phyloP scores from a whole-genome alignment of 1,284 basidiomycete genomes.

The Cryptococcus sp. region DNA sequence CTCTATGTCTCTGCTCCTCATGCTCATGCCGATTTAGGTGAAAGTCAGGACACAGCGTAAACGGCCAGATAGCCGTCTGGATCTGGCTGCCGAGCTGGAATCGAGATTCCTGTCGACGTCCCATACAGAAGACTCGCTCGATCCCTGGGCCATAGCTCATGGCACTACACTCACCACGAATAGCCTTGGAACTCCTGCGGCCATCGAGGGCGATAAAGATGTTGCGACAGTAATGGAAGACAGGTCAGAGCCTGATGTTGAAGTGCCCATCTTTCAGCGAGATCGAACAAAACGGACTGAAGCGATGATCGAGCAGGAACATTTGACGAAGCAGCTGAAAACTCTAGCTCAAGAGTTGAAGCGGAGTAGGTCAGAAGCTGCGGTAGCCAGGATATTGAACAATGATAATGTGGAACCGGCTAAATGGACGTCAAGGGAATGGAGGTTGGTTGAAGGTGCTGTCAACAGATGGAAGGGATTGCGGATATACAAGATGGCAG shows the following conservation, averaged over 20 bases:
- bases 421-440: slow-evolving; percentile 72
- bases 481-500: slow-evolving; percentile 85
- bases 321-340: slow-evolving; percentile 81
- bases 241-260: slow-evolving; percentile 11
- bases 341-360: slow-evolving; percentile 77
- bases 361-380: slow-evolving; percentile 69
- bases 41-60: slow-evolving; percentile 86
- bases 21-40: slow-evolving; percentile 45
- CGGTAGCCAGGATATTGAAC: slow-evolving; percentile 61
- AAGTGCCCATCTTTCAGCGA: neutral
- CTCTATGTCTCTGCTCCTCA: too few relatives aligned
- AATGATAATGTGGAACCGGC: slow-evolving; percentile 66
- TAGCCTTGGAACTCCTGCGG: slow-evolving; percentile 22
- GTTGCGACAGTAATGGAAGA: slow-evolving; percentile 10
- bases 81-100: slow-evolving; percentile 30
- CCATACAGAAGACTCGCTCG: slow-evolving; percentile 31
- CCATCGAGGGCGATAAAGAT: slow-evolving; percentile 12
- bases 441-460: slow-evolving; percentile 72
- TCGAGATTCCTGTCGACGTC: slow-evolving; percentile 24
- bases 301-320: slow-evolving; percentile 77
- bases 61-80: slow-evolving; percentile 40
- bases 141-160: slow-evolving; percentile 57
- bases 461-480: slow-evolving; percentile 79
- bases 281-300: slow-evolving; percentile 57
- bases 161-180: slow-evolving; percentile 22